phyloP scores from a whole-genome alignment of 345 rosid genomes.

The Mangifera indica region DNA sequence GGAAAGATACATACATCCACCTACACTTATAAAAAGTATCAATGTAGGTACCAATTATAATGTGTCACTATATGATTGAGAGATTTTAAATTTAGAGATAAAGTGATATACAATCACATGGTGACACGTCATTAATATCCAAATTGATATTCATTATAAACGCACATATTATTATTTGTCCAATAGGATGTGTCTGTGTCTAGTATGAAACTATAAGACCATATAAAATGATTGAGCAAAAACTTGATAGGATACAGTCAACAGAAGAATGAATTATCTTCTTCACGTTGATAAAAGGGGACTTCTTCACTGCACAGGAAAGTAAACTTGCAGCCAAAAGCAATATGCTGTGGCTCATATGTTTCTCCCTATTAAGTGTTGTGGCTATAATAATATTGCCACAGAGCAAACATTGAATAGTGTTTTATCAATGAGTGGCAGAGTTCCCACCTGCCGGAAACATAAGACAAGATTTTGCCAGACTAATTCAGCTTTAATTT shows the following conservation, averaged over 20 bases:
- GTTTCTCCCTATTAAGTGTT: not conserved
- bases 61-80: too few species aligned
- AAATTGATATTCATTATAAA: too few species aligned
- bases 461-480: too few species aligned
- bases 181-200: too few species aligned
- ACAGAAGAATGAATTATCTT: not conserved
- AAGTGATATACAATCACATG: too few species aligned
- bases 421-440: not conserved
- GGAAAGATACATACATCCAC: conserved; percentile 1
- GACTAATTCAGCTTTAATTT: too few species aligned
- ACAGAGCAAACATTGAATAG: not conserved
- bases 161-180: too few species aligned
- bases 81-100: too few species aligned
- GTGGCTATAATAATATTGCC: not conserved
- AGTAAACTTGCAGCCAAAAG: not conserved
- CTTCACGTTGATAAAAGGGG: not conserved
- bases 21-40: not conserved
- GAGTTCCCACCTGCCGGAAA: not conserved
- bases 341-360: not conserved
- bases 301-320: not conserved
- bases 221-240: not conserved
- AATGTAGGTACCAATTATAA: too few species aligned
- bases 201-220: not conserved
- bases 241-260: not conserved
- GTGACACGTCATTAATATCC: too few species aligned